Percentiles rank a stretch among this genome's conserved stretches.
phyloP scores from a whole-genome alignment of 192 early-diverging fungal species.

The Pecoramyces ruminantium region DNA sequence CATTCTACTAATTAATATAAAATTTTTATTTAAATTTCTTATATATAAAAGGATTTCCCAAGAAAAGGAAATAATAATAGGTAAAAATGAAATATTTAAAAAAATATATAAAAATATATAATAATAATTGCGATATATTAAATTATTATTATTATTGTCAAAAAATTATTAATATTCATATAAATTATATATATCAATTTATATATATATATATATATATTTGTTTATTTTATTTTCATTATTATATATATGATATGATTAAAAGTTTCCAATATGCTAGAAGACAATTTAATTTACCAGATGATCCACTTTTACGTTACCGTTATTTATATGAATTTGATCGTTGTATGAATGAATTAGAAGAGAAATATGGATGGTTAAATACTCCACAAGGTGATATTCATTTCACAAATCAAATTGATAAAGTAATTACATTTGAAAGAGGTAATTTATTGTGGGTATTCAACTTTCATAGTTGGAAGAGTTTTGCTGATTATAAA shows the following conservation, averaged over 20 bases:
- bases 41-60: slow-evolving; percentile 55
- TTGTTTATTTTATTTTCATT: too few relatives aligned
- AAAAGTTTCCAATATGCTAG: slow-evolving; percentile 84
- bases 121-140: too few relatives aligned
- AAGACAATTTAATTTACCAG: slow-evolving; percentile 84
- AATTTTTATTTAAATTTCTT: neutral
- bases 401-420: slow-evolving; percentile 69
- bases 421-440: slow-evolving; percentile 89
- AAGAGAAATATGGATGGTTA: slow-evolving; percentile 52
- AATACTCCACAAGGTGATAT: slow-evolving; percentile 28
- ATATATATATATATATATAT: too few relatives aligned
- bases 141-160: too few relatives aligned
- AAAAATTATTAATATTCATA: too few relatives aligned
- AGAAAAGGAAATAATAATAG: slow-evolving; percentile 59
- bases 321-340: slow-evolving; percentile 87
- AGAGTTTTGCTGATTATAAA: slow-evolving; percentile 75
- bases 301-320: slow-evolving; percentile 75
- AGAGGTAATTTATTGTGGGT: slow-evolving; percentile 73
- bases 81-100: neutral
- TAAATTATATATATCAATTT: too few relatives aligned
- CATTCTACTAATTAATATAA: neutral
- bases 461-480: slow-evolving; percentile 84
- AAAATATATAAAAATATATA: too few relatives aligned
- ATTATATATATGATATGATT: slow-evolving; percentile 3
- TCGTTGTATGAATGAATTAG: slow-evolving; percentile 59